Conservation (phyloP, 2,329 filamentous ascomycete genomes). For the Teratosphaeria viscida region DNA sequence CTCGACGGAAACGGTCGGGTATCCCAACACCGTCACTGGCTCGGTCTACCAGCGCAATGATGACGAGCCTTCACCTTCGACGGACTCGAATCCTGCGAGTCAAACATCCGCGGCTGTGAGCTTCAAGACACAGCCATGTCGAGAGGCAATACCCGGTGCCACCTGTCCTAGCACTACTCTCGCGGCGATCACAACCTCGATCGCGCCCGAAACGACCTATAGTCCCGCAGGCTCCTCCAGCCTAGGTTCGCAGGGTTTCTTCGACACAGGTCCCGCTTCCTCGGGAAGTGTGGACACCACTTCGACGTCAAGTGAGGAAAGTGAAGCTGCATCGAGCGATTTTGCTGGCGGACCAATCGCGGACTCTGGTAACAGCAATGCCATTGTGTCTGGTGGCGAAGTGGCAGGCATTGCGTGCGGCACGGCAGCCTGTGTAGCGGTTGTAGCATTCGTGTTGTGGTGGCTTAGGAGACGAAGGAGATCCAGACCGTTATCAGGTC, state of each 20-base stretch:
- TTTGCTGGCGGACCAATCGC: background rate
- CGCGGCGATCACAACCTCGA: background rate
- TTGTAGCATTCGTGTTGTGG: constrained; percentile 1
- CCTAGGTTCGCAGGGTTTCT: background rate
- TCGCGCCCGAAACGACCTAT: background rate
- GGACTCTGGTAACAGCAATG: background rate
- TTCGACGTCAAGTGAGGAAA: background rate
- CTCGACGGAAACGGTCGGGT: background rate
- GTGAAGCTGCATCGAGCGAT: background rate
- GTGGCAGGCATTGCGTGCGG: constrained; percentile 1
- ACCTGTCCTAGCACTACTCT: background rate
- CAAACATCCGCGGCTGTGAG: background rate
- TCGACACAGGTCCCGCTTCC: background rate
- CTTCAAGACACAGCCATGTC: background rate
- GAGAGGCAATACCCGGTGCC: background rate
- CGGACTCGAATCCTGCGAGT: background rate
- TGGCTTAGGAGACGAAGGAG: background rate
- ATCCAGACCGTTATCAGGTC: background rate
- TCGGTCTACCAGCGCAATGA: background rate
- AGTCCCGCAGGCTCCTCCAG: background rate
- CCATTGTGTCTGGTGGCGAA: background rate
- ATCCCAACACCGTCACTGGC: background rate
- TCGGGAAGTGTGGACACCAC: background rate
- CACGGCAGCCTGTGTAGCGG: background rate
- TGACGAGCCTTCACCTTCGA: background rate